Base-by-base conservation (phyloP, 352 stramenopile genomes). In the Peronospora destructor region DNA sequence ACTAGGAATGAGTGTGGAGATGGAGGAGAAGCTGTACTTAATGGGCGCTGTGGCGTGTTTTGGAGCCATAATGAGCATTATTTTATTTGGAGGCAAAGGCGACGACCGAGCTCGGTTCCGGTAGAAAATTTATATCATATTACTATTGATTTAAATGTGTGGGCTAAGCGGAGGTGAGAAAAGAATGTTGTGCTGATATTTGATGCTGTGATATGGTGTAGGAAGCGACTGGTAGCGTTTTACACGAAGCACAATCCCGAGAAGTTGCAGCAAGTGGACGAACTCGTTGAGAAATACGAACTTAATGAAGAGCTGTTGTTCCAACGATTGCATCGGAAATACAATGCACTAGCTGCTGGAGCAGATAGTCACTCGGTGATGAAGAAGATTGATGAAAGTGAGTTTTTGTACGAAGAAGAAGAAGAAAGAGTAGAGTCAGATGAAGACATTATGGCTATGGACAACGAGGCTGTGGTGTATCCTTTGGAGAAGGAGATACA, bases 281-380 rank as follows among this genome's bases (percentile, higher is more conserved):
- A 70, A n/a, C 59, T 90, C 13, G 39, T 92, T 6, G 59, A 67
- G 28, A 88, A 88, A 50, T 92, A 91, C 51, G 59, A 82, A 35
- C 54, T 74, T 23, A 87, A 91, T 43, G 79, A 92, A 53, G 73
- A 92, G 43, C 57, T 91, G 29, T 52, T 92, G 33, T 92, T 90
- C 41, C 64, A 66, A 47, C 66, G 79, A 6, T 50, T 92, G 43
- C 76, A 90, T 41, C 68, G 76, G 46, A 92, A 92, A 55, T 92
- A 92, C 61, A 84, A 84, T 29, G 70, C 72, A 11, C 41, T 88
- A 25, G 78, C 74, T 25, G 56, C 50, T 33, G 59, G 70, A 35
- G 28, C 40, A 23, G 33, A 51, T 5, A 65, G 39, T 17, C 53
- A 59, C 32, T 56, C 60, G 8, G 69, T 69, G 41, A 71, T 66